phyloP scores from a whole-genome alignment of 73 alveolate genomes.

The Breviolum minutum region DNA sequence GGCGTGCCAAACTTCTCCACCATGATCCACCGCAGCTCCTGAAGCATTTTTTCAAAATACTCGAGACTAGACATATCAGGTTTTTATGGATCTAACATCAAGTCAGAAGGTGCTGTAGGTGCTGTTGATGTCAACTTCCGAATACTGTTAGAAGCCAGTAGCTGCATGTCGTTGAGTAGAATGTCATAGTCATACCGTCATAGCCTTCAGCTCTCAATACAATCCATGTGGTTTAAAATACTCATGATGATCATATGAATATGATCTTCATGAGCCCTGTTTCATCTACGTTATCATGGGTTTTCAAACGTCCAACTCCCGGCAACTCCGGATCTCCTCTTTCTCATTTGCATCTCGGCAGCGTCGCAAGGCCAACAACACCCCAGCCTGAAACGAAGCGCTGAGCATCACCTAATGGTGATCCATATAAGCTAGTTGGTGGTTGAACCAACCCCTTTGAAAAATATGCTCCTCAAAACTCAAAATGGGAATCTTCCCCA shows the following conservation, averaged over 20 bases:
- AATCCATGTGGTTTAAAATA: not conserved
- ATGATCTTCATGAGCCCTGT: not conserved
- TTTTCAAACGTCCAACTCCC: not conserved
- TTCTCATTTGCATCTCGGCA: constrained; percentile 11
- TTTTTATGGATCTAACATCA: not conserved
- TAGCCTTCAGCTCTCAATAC: not conserved
- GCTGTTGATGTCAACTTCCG: too few relatives aligned
- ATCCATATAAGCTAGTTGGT: not conserved
- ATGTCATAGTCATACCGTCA: too few relatives aligned
- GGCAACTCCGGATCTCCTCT: not conserved
- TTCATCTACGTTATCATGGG: not conserved
- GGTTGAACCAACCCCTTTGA: too few relatives aligned
- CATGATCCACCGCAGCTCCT: constrained; percentile 28
- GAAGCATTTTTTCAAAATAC: too few relatives aligned
- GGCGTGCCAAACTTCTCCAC: constrained; percentile 19
- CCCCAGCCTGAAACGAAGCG: not conserved
- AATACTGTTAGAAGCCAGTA: too few relatives aligned
- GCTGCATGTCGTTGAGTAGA: too few relatives aligned
- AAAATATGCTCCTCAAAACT: too few relatives aligned
- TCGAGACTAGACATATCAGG: not conserved
- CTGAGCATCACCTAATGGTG: too few relatives aligned
- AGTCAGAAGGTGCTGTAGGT: not conserved
- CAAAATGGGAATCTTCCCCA: not conserved
- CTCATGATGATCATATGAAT: too few relatives aligned
- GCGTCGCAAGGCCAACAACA: not conserved